Evolutionary conservation across 2,329 filamentous ascomycete genomes (phyloP).

Genomic region (Aspergillus tanneri): DNA sequence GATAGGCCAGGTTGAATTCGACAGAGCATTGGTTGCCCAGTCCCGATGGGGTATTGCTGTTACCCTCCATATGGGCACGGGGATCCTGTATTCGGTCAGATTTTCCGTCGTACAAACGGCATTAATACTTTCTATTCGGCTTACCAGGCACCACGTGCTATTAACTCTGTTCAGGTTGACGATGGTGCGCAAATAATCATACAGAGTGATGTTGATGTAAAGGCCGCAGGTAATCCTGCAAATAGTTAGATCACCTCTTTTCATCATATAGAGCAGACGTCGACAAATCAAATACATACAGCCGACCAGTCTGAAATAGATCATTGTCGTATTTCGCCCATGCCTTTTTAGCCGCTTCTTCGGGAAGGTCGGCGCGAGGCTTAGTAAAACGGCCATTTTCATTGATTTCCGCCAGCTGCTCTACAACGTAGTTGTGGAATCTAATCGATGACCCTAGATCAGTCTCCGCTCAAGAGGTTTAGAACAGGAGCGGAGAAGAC

Average conservation of each 20-base stretch:
- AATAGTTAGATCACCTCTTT: conserved; percentile 14
- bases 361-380: conserved; percentile 53
- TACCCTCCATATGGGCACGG: conserved; percentile 64
- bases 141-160: conserved; percentile 70
- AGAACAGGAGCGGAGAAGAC: background rate
- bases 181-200: conserved; percentile 78
- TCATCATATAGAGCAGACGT: background rate
- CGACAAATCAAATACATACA: conserved; percentile 40
- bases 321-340: conserved; percentile 74
- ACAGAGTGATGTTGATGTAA: conserved; percentile 75
- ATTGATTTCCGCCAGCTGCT: conserved; percentile 80
- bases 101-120: background rate
- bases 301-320: conserved; percentile 72
- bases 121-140: background rate
- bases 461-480: background rate
- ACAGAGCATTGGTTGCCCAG: conserved; percentile 81
- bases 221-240: conserved; percentile 65
- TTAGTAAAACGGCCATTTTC: conserved; percentile 75
- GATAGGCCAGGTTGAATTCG: conserved; percentile 85
- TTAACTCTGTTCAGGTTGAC: conserved; percentile 70
- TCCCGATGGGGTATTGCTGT: conserved; percentile 63
- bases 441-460: conserved; percentile 11
- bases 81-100: conserved; percentile 55
- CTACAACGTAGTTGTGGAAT: conserved; percentile 85
- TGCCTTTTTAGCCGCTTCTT: conserved; percentile 49